Evolutionary conservation across 257 asterid species (phyloP), one percentile per base, ranked within the genome.

Genomic region (Henckelia pumila): DNA sequence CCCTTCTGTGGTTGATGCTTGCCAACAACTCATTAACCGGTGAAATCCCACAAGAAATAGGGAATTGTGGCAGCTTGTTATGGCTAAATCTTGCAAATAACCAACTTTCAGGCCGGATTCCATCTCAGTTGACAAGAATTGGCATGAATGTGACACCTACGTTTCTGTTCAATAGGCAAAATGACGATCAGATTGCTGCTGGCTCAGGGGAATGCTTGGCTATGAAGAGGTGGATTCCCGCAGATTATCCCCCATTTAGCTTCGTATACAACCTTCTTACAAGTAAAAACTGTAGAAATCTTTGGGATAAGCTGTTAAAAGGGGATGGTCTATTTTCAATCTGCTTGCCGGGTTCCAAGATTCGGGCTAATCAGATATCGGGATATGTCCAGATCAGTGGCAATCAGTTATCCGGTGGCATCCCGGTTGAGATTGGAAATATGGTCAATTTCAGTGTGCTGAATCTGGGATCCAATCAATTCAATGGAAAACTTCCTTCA

Each of bases 11-110:
- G 85, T 63, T 83, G 68, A 80, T 73, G 77, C 82, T 80, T 16
- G 79, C 80, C 24, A 75, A 79, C 64, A 83, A 83, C 57, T 70
- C 66, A 11, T 59, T 82, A 6, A 70, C 74, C 1, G 78, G 78
- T 21, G 75, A 70, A 75, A 83, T 83, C 29, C 88, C 85, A 9
- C 76, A 60, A 2, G 81, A 82, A 47, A 44, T 82, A 37, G 88
- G 88, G 47, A 77, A 80, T 8, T 80, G 85, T 68, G 75, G 75
- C 64, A 79, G 83, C 72, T 66, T 82, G n/a, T 66, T 82, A 37
- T 82, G 87, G 87, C 52, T 79, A 49, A 79, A 82, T 59, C 79
- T 82, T 16, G 85, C 81, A n/a, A 77, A 67, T 10, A 82, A 82
- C 57, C 76, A 67, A 19, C 78, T 82, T 64, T 77, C 84, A 0